phyloP scores from a whole-genome alignment of 352 stramenopile species.

The Phytophthora chlamydospora region DNA sequence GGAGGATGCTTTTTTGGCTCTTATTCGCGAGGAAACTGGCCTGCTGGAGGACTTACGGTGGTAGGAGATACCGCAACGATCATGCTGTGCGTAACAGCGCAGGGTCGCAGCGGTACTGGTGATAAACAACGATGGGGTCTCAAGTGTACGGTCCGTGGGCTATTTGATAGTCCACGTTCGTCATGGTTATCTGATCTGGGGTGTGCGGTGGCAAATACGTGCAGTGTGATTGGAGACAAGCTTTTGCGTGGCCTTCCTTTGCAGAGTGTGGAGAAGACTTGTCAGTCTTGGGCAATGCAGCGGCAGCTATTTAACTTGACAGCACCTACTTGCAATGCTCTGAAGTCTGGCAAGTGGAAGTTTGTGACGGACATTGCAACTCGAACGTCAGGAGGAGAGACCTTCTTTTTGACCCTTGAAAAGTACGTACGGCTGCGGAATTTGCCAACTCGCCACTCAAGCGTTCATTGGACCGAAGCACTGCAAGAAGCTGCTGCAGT shows the following conservation, averaged over 20 bases:
- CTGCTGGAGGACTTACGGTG: constrained; percentile 55
- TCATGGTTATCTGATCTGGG: constrained; percentile 44
- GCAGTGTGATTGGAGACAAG: constrained; percentile 42
- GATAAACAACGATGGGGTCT: constrained; percentile 68
- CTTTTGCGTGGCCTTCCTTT: constrained; percentile 40
- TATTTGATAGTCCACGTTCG: constrained; percentile 21
- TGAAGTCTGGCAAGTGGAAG: constrained; percentile 26
- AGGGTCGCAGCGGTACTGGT: constrained; percentile 45
- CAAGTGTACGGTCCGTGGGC: constrained; percentile 58
- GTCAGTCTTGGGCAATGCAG: constrained; percentile 34
- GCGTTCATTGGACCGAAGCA: constrained; percentile 26
- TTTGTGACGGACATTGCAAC: constrained; percentile 34
- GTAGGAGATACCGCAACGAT: constrained; percentile 70
- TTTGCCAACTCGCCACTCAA: constrained; percentile 21
- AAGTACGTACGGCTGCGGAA: constrained; percentile 31
- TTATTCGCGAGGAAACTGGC: constrained; percentile 60
- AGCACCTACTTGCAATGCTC: constrained; percentile 15
- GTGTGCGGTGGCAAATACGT: constrained; percentile 42
- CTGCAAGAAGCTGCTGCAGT: constrained; percentile 32
- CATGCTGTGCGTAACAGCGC: constrained; percentile 70
- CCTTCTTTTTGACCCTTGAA: constrained; percentile 30
- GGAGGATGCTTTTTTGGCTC: constrained; percentile 73
- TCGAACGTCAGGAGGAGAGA: constrained; percentile 12
- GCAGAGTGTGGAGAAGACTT: constrained; percentile 40
- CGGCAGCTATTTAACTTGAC: constrained; percentile 36